These are phyloP conservation scores for Flagelloscypha sp. DNA, from an alignment of 768 basidiomycete genomes.

Conservation along the genomic window DNA sequence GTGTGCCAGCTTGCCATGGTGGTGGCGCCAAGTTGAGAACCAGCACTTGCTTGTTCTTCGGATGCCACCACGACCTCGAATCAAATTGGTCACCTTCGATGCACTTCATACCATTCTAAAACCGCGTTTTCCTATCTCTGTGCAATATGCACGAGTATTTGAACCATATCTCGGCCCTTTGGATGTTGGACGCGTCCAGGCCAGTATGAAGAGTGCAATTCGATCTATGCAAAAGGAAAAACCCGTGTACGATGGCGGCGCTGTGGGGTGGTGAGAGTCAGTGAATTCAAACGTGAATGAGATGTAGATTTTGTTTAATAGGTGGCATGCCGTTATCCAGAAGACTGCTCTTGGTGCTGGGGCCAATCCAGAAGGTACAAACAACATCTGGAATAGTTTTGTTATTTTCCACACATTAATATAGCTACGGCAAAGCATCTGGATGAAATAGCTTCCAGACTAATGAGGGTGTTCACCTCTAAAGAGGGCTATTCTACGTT, in stretches of 20 bases:
- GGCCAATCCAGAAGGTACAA: slow-evolving; percentile 48
- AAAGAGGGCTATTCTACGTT: slow-evolving; percentile 59
- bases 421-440: slow-evolving; percentile 18
- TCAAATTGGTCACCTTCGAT: slow-evolving; percentile 62
- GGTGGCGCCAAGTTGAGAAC: too few species aligned
- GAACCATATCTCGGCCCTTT: slow-evolving; percentile 58
- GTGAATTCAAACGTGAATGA: too few species aligned
- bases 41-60: slow-evolving; percentile 4
- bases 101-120: slow-evolving; percentile 67
- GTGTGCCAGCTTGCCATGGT: too few species aligned
- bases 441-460: slow-evolving; percentile 43
- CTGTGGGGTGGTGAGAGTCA: too few species aligned
- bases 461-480: slow-evolving; percentile 66
- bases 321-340: slow-evolving; percentile 77
- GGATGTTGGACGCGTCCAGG: too few species aligned
- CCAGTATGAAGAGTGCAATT: too few species aligned
- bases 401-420: neutral
- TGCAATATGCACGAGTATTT: slow-evolving; percentile 53
- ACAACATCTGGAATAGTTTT: too few species aligned
- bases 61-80: neutral
- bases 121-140: slow-evolving; percentile 58
- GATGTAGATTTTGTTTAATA: too few species aligned
- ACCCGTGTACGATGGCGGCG: too few species aligned
- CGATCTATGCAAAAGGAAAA: too few species aligned
- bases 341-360: slow-evolving; percentile 71